Evolutionary conservation across 2,329 filamentous ascomycete genomes (phyloP).

Genomic region (Calonectria naviculata): DNA sequence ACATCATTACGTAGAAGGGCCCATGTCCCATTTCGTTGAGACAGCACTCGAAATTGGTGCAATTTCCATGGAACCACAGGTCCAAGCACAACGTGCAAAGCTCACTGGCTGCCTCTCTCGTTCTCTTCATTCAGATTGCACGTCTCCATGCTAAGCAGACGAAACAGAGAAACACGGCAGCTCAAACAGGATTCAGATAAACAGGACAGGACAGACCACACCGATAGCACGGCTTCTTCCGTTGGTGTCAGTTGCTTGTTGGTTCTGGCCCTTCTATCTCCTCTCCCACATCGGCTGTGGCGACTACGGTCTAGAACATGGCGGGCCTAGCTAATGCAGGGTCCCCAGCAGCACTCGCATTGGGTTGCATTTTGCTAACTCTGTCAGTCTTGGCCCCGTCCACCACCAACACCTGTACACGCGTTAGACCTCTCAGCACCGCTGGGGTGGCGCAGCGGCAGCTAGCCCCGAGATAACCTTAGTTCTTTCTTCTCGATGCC

Average conservation of each 20-base stretch:
- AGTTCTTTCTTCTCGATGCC: neutral
- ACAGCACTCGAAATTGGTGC: constrained; percentile 10
- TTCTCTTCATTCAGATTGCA: neutral
- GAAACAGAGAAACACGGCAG: neutral
- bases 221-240: constrained; percentile 12
- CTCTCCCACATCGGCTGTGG: neutral
- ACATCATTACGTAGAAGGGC: neutral
- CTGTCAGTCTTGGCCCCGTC: neutral
- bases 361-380: neutral
- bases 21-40: constrained; percentile 13
- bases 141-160: neutral
- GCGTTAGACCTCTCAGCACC: constrained; percentile 4
- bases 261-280: neutral
- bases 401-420: neutral
- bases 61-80: constrained; percentile 17
- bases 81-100: neutral
- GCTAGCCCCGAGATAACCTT: constrained; percentile 3
- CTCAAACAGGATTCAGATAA: neutral
- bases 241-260: neutral
- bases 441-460: constrained; percentile 19
- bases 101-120: neutral
- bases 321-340: constrained; percentile 22
- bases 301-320: constrained; percentile 13
- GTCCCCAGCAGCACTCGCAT: constrained; percentile 21
- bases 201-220: neutral